phyloP scores from a whole-genome alignment of 805 yeast species.

The Schwanniomyces polymorphus region DNA sequence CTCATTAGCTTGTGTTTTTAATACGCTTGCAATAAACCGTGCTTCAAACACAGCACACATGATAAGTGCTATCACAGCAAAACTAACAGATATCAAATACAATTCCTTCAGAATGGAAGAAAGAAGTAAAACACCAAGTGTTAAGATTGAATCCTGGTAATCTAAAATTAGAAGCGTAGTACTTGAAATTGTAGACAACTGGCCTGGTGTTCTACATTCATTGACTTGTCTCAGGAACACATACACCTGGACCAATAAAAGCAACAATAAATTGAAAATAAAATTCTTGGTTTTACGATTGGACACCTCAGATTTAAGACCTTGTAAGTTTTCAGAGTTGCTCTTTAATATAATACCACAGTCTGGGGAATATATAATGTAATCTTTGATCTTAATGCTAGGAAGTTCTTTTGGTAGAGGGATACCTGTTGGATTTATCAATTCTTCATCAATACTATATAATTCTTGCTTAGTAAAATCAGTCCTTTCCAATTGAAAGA shows the following conservation, averaged over 20 bases:
- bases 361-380: slow-evolving; percentile 81
- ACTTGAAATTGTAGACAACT: slow-evolving; percentile 65
- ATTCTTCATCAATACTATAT: slow-evolving; percentile 67
- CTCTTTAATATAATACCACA: slow-evolving; percentile 61
- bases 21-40: slow-evolving; percentile 67
- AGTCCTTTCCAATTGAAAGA: slow-evolving; percentile 68
- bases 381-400: slow-evolving; percentile 49
- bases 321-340: slow-evolving; percentile 30
- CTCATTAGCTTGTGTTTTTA: slow-evolving; percentile 71
- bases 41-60: slow-evolving; percentile 74
- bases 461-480: slow-evolving; percentile 53
- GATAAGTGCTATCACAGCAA: slow-evolving; percentile 68
- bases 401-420: slow-evolving; percentile 65
- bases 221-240: slow-evolving; percentile 70
- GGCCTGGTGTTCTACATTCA: slow-evolving; percentile 73
- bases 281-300: slow-evolving; percentile 33
- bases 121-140: slow-evolving; percentile 60
- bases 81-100: slow-evolving; percentile 66
- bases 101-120: slow-evolving; percentile 52
- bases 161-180: slow-evolving; percentile 58
- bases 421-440: slow-evolving; percentile 71
- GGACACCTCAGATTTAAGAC: slow-evolving; percentile 58
- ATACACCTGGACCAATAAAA: slow-evolving; percentile 51
- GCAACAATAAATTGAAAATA: slow-evolving; percentile 46
- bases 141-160: slow-evolving; percentile 70